A percentile compares a stretch with the other conserved stretches of the same genome.
Evolutionary conservation across 1,284 basidiomycete species (phyloP).

Genomic region (Tremellales sp.): DNA sequence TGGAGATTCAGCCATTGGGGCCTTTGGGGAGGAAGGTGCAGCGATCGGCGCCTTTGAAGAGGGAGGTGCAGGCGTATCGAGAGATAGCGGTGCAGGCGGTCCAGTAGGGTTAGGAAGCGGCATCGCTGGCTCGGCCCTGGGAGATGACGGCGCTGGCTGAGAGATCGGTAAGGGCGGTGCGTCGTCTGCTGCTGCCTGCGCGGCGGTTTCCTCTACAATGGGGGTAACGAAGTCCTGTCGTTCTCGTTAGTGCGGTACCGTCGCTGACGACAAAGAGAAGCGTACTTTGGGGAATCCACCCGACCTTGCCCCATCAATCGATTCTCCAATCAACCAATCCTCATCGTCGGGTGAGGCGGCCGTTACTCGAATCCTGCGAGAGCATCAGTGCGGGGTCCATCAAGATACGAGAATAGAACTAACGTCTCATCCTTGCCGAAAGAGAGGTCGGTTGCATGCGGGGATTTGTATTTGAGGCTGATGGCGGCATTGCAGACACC

Average conservation of each 20-base stretch:
- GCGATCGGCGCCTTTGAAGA: conserved; percentile 8
- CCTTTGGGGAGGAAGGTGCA: conserved; percentile 5
- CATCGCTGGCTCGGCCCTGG: conserved; percentile 18
- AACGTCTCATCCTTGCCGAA: conserved; percentile 49
- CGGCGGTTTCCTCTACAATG: conserved; percentile 22
- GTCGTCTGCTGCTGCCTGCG: conserved; percentile 3
- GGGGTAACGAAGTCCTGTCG: conserved; percentile 39
- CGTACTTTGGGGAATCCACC: conserved; percentile 48
- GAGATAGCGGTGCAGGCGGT: too few species aligned
- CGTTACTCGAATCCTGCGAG: conserved; percentile 44
- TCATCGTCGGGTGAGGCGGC: conserved; percentile 46
- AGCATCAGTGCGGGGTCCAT: not conserved
- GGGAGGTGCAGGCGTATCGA: conserved; percentile 50
- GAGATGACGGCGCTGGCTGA: conserved; percentile 24
- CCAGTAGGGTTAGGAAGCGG: conserved; percentile 14
- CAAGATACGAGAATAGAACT: conserved; percentile 14
- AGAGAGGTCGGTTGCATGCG: conserved; percentile 48
- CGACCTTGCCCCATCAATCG: conserved; percentile 39
- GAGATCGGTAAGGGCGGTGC: conserved; percentile 13
- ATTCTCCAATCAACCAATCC: conserved; percentile 48
- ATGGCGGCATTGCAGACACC: not conserved
- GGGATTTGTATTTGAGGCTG: conserved; percentile 49
- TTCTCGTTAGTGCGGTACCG: conserved; percentile 8
- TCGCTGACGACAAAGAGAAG: not conserved
- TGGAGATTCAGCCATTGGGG: conserved; percentile 7